These are phyloP conservation scores for Iris pallida DNA, from an alignment of 116 monocot species.

Conservation along the genomic window DNA sequence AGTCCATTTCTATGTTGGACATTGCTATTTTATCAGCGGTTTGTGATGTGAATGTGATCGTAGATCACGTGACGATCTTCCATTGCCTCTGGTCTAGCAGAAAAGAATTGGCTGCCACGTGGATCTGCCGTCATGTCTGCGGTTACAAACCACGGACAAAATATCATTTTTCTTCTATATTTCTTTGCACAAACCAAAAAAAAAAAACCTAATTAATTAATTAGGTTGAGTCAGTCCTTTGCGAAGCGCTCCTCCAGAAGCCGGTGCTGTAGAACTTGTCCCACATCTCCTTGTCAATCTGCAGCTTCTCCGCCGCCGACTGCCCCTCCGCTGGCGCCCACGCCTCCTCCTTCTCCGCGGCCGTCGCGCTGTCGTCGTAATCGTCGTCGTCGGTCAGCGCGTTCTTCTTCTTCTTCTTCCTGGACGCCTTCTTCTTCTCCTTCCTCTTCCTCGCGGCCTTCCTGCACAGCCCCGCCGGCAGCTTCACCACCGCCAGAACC, in stretches of 20 bases:
- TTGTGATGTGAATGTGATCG: too few relatives aligned
- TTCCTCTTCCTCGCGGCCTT: background rate
- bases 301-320: background rate
- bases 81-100: too few relatives aligned
- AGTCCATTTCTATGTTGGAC: too few relatives aligned
- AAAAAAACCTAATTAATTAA: too few relatives aligned
- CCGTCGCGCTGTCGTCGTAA: background rate
- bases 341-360: background rate
- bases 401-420: background rate
- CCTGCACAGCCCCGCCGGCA: slow-evolving; percentile 18
- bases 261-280: slow-evolving; percentile 9
- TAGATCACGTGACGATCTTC: too few relatives aligned
- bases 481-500: slow-evolving; percentile 13
- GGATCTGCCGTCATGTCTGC: too few relatives aligned
- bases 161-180: too few relatives aligned
- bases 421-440: background rate
- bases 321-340: background rate
- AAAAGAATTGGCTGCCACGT: too few relatives aligned
- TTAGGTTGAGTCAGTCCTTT: slow-evolving; percentile 1
- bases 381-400: background rate
- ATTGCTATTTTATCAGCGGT: too few relatives aligned
- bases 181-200: too few relatives aligned
- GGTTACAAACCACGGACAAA: too few relatives aligned
- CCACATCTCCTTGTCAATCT: slow-evolving; percentile 27
- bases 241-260: slow-evolving; percentile 26